phyloP scores from a whole-genome alignment of 805 yeast species.

The Candida chauliodis region DNA sequence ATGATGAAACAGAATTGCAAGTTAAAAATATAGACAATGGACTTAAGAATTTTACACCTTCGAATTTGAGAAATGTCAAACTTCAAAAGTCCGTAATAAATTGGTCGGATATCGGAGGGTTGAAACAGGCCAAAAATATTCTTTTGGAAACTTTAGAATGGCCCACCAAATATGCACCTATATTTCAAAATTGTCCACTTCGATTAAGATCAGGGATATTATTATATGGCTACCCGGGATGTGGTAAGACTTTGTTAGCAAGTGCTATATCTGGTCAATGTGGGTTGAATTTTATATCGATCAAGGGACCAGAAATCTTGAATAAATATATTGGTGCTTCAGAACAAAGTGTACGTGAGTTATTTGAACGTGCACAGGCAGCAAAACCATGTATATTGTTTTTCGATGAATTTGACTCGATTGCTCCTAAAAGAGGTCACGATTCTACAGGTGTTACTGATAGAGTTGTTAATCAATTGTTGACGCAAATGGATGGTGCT shows the following conservation, averaged over 20 bases:
- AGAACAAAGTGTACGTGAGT: conserved; percentile 89
- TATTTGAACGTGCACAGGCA: conserved; percentile 90
- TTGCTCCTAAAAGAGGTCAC: conserved; percentile 97
- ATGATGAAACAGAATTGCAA: conserved; percentile 14
- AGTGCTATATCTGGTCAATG: conserved; percentile 93
- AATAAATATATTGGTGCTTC: conserved; percentile 97
- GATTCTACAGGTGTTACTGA: conserved; percentile 98
- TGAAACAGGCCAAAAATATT: conserved; percentile 68
- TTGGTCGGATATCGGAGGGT: conserved; percentile 92
- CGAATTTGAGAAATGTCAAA: conserved; percentile 82
- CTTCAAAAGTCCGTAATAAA: conserved; percentile 69
- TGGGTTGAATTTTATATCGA: conserved; percentile 87
- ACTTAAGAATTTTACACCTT: conserved; percentile 68
- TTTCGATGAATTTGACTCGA: conserved; percentile 94
- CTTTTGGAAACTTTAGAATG: conserved; percentile 88
- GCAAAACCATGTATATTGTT: conserved; percentile 92
- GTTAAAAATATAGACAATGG: conserved; percentile 51
- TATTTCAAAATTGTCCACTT: conserved; percentile 84
- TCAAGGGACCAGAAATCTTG: conserved; percentile 93
- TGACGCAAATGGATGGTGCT: conserved; percentile 99
- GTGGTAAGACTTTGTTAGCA: conserved; percentile 92
- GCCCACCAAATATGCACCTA: conserved; percentile 96
- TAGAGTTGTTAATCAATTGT: conserved; percentile 92
- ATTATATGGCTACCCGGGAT: conserved; percentile 94
- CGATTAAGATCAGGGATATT: conserved; percentile 86